Percentiles rank a stretch among this genome's conserved stretches.
These are phyloP conservation scores for Boletus tomentosulus DNA, from an alignment of 768 basidiomycete genomes.

Conservation along the genomic window DNA sequence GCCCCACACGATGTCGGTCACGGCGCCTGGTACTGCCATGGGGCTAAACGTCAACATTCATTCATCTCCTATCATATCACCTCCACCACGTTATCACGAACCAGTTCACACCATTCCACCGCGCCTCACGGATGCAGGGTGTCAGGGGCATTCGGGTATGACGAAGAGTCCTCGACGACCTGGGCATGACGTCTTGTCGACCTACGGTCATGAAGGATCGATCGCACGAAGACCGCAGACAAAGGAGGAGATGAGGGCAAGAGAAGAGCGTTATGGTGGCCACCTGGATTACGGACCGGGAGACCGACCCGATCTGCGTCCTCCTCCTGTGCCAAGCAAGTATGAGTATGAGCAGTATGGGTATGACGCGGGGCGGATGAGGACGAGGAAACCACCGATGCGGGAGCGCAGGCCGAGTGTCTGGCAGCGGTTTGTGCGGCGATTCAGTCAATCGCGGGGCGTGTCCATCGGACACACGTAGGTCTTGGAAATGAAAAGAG, in stretches of 20 bases:
- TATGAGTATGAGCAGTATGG: slow-evolving; percentile 4
- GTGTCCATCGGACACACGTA: slow-evolving; percentile 20
- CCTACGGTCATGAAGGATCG: background rate
- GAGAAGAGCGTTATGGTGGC: slow-evolving; percentile 4
- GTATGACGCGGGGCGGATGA: background rate
- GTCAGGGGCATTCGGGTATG: slow-evolving; percentile 19
- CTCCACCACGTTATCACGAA: slow-evolving; percentile 21
- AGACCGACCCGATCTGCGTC: slow-evolving; percentile 5
- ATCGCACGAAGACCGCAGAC: slow-evolving; percentile 6
- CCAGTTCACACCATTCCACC: slow-evolving; percentile 1
- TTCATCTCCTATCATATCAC: slow-evolving; percentile 10
- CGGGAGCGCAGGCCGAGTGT: slow-evolving; percentile 23
- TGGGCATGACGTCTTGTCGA: slow-evolving; percentile 9
- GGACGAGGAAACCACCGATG: background rate
- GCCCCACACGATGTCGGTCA: background rate
- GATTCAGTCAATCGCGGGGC: slow-evolving; percentile 18
- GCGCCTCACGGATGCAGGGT: slow-evolving; percentile 24
- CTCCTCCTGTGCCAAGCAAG: background rate
- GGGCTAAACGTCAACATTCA: slow-evolving; percentile 8
- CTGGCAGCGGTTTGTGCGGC: slow-evolving; percentile 24
- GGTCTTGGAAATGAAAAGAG: background rate
- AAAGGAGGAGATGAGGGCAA: slow-evolving; percentile 10
- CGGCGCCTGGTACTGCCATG: background rate
- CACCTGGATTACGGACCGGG: slow-evolving; percentile 1
- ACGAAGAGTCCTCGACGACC: slow-evolving; percentile 15